phyloP scores from a whole-genome alignment of 108 stramenopile species.

The Conticribra weissflogii region DNA sequence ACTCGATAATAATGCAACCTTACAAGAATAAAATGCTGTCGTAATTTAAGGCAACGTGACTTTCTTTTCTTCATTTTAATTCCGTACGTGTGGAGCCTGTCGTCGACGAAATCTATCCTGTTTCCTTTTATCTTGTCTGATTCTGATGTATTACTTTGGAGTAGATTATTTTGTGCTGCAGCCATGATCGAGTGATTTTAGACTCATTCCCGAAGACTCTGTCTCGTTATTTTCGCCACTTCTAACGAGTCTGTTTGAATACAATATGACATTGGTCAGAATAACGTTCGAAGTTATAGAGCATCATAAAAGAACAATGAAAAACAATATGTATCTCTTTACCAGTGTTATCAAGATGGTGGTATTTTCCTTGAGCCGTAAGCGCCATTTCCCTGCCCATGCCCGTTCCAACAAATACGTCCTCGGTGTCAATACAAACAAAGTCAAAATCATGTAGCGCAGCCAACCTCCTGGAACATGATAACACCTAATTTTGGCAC shows the following conservation, averaged over 20 bases:
- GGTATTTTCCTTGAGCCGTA: conserved; percentile 54
- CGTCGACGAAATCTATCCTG: too few species aligned
- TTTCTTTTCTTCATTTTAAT: too few species aligned
- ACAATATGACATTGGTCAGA: too few species aligned
- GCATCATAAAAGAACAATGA: neutral
- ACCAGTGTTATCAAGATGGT: conserved; percentile 36
- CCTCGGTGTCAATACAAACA: conserved; percentile 70
- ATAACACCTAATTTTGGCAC: conserved; percentile 31
- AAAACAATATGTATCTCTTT: neutral
- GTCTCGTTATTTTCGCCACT: conserved; percentile 23
- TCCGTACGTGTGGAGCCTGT: too few species aligned
- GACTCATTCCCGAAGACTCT: conserved; percentile 7
- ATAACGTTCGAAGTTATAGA: too few species aligned
- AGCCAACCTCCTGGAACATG: conserved; percentile 56
- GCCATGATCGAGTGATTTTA: neutral
- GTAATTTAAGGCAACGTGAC: too few species aligned
- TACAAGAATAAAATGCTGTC: too few species aligned
- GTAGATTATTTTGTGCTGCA: too few species aligned
- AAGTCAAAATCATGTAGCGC: conserved; percentile 57
- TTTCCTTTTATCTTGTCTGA: too few species aligned
- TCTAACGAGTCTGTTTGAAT: conserved; percentile 16
- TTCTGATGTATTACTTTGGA: too few species aligned
- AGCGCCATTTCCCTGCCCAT: conserved; percentile 73
- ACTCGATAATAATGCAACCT: too few species aligned
- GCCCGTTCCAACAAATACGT: conserved; percentile 74